phyloP scores from a whole-genome alignment of 768 basidiomycete genomes.

The Tylopilus felleus region DNA sequence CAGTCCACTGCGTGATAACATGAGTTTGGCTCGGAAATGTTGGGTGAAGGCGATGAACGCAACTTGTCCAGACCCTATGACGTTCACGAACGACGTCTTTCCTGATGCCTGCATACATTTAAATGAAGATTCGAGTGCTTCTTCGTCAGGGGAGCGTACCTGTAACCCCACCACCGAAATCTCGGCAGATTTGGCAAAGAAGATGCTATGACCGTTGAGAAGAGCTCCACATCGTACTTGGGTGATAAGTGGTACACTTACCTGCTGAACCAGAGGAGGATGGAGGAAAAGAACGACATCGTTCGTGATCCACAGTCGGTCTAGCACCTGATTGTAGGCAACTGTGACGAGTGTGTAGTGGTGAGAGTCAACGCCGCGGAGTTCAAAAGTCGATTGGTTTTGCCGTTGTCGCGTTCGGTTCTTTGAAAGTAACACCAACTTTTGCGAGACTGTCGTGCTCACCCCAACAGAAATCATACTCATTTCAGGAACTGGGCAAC shows the following conservation, averaged over 20 bases:
- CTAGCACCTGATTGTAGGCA: too few species aligned
- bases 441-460: too few species aligned
- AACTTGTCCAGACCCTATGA: constrained; percentile 80
- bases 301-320: constrained; percentile 1
- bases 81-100: constrained; percentile 93
- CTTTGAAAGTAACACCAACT: neutral
- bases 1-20: constrained; percentile 67
- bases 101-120: constrained; percentile 78
- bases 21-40: neutral
- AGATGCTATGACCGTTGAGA: constrained; percentile 46
- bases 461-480: too few species aligned
- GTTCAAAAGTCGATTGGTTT: constrained; percentile 9
- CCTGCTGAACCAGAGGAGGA: constrained; percentile 60
- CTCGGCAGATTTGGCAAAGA: constrained; percentile 86
- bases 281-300: constrained; percentile 49
- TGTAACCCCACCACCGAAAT: constrained; percentile 91
- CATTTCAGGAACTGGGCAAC: too few species aligned
- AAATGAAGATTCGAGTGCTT: neutral
- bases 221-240: too few species aligned
- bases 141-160: constrained; percentile 35
- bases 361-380: constrained; percentile 11
- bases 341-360: too few species aligned
- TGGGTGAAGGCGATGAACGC: neutral
- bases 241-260: constrained; percentile 13
- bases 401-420: too few species aligned